phyloP scores from a whole-genome alignment of 2,329 filamentous ascomycete species.

The Metarhizium guizhouense region DNA sequence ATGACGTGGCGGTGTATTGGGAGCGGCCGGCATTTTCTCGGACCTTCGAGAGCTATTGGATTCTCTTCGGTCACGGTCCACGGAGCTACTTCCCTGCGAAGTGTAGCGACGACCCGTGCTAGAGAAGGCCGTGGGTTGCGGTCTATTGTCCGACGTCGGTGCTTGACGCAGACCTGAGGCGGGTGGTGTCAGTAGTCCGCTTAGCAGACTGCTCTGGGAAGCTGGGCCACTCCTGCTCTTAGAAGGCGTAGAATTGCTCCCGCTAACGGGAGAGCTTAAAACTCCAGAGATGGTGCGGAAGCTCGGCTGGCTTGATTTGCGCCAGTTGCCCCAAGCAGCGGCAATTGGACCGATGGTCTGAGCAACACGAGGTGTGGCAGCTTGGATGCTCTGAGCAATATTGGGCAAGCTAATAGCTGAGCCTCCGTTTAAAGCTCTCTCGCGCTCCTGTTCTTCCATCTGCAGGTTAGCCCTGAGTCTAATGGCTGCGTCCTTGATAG shows the following conservation, averaged over 20 bases:
- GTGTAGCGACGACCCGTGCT: constrained; percentile 51
- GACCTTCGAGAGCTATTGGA: constrained; percentile 26
- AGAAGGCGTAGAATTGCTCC: constrained; percentile 48
- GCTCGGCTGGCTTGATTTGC: constrained; percentile 53
- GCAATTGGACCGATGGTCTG: constrained; percentile 68
- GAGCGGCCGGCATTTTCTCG: constrained; percentile 29
- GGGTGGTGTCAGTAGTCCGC: constrained; percentile 84
- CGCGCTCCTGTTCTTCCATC: constrained; percentile 95
- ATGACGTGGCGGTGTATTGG: constrained; percentile 34
- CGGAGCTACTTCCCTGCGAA: constrained; percentile 26
- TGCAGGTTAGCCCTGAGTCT: constrained; percentile 88
- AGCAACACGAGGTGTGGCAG: constrained; percentile 73
- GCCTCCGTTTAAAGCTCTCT: constrained; percentile 67
- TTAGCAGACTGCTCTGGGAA: constrained; percentile 54
- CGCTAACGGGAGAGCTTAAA: constrained; percentile 32
- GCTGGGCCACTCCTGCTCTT: constrained; percentile 44
- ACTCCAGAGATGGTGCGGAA: constrained; percentile 39
- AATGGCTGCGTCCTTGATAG: constrained; percentile 83
- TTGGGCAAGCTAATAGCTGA: constrained; percentile 62
- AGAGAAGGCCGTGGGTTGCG: constrained; percentile 52
- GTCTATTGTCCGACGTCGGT: constrained; percentile 31
- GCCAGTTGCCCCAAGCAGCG: constrained; percentile 97
- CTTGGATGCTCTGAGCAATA: constrained; percentile 68
- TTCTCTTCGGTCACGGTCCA: constrained; percentile 16
- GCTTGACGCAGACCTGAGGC: constrained; percentile 61